Base-by-base conservation (phyloP, 2,329 filamentous ascomycete genomes). In the Exophiala oligosperma region DNA sequence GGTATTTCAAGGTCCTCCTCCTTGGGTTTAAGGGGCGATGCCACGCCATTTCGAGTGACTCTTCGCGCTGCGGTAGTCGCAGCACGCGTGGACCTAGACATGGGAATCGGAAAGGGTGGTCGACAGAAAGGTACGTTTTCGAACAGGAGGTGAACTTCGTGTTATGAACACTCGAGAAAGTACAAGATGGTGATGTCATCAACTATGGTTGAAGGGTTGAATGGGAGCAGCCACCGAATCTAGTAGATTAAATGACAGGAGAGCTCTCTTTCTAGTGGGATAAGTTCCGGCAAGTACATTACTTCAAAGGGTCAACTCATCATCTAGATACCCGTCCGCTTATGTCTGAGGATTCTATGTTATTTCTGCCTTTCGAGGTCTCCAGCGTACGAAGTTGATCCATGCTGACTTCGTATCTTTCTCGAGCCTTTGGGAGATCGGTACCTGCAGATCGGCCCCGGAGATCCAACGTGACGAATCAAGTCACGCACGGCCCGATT, bases 1-100 rank as follows among this genome's bases (percentile, higher is more conserved):
- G n/a, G 7, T 35, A 32, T 49, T 26, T 28, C 46, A 8, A 23
- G 11, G 21, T 56, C 50, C 44, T 55, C 35, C 44, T 54, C 57
- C 29, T 29, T 35, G 43, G 11, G 32, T n/a, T 12, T 43, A 8
- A 8, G 29, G 28, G 44, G 9, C 8, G 48, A 28, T 28, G 53
- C 47, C 2, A 50, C 23, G 29, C 43, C 38, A 49, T 57, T 63
- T 14, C 58, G 53, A 1, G 61, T 63, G 7, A 61, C 53, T 50
- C 61, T 53, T 43, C 44, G 55, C n/a, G 53, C 37, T 24, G 49
- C 49, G n/a, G 60, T 29, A 2, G 52, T 17, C 14, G 55, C 55
- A 9, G 54, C 49, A 48, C 56, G 37, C 8, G 56, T 32, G 14
- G 52, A 23, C 24, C 29, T 35, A 12, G 52, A 54, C 55, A 58